These are phyloP conservation scores for Monosporozyma siamensis DNA, from an alignment of 805 yeast genomes.

Conservation along the genomic window DNA sequence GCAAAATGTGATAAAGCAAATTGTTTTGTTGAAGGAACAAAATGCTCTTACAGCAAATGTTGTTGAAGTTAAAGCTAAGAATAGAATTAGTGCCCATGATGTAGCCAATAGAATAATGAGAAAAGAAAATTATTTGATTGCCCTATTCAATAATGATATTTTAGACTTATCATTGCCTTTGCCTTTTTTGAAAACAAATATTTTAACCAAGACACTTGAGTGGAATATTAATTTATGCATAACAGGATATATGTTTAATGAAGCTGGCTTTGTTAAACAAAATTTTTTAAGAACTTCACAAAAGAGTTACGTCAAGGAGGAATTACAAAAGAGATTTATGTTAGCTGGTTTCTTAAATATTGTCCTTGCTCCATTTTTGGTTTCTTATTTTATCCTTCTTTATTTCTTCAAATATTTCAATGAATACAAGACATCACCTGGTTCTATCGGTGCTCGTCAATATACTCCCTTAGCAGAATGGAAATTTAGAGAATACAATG, in stretches of 20 bases:
- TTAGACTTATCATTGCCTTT: conserved; percentile 56
- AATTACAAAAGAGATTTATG: conserved; percentile 68
- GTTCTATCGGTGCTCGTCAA: conserved; percentile 71
- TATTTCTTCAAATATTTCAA: conserved; percentile 88
- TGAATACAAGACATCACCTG: conserved; percentile 84
- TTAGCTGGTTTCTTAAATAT: conserved; percentile 83
- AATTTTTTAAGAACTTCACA: conserved; percentile 62
- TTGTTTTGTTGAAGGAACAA: conserved; percentile 68
- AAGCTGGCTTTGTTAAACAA: conserved; percentile 71
- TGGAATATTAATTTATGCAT: conserved; percentile 91
- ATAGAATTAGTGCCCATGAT: conserved; percentile 80
- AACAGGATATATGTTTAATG: conserved; percentile 75
- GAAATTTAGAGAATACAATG: conserved; percentile 91
- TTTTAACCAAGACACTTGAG: conserved; percentile 78
- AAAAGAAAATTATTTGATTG: conserved; percentile 87
- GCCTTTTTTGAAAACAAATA: conserved; percentile 35
- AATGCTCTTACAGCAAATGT: conserved; percentile 50
- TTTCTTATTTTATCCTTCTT: conserved; percentile 68
- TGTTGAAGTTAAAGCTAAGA: conserved; percentile 56
- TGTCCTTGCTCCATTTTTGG: conserved; percentile 75
- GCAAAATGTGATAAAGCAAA: conserved; percentile 72
- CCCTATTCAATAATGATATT: conserved; percentile 70
- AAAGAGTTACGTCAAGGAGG: conserved; percentile 55
- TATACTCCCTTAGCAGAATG: conserved; percentile 93
- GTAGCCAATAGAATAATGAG: conserved; percentile 95